Conservation (phyloP, 495 filamentous ascomycete genomes). For the Podospora bellae-mahoneyi region DNA sequence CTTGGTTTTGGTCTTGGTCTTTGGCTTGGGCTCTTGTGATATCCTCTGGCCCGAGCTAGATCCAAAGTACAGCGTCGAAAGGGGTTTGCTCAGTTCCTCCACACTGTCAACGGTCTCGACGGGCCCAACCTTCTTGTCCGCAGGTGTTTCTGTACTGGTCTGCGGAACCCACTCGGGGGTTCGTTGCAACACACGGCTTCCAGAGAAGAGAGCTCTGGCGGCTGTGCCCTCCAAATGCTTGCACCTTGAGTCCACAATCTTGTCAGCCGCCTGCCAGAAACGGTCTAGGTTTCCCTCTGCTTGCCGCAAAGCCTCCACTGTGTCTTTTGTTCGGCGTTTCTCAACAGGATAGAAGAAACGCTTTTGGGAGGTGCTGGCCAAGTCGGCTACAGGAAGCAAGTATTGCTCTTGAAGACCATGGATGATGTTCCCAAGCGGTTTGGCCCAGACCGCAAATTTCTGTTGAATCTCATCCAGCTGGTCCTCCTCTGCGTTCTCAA, state of each 20-base stretch:
- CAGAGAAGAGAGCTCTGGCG: conserved; percentile 28
- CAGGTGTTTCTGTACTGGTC: too few relatives aligned
- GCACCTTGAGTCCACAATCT: conserved; percentile 12
- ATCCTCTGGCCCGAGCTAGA: not conserved
- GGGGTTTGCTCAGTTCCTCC: conserved; percentile 17
- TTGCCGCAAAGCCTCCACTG: conserved; percentile 27
- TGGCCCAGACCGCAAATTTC: conserved; percentile 25
- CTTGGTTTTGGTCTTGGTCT: not conserved
- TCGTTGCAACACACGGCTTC: conserved; percentile 39
- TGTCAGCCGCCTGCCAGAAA: conserved; percentile 42
- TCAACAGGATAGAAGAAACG: conserved; percentile 50
- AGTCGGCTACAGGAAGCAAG: not conserved
- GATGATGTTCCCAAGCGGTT: conserved; percentile 14
- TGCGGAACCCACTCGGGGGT: conserved; percentile 46
- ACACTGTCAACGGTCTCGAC: not conserved
- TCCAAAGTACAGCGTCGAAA: conserved; percentile 19
- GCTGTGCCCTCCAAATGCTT: conserved; percentile 20
- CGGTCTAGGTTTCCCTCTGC: conserved; percentile 49
- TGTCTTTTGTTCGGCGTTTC: conserved; percentile 47
- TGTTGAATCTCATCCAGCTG: conserved; percentile 20
- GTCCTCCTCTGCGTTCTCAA: conserved; percentile 27
- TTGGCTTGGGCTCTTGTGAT: not conserved
- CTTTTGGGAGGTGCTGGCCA: conserved; percentile 18
- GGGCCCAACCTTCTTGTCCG: too few relatives aligned
- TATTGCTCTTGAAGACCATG: conserved; percentile 17